Evolutionary conservation across 2,329 filamentous ascomycete genomes (phyloP).

Genomic region (Curvularia lunata): DNA sequence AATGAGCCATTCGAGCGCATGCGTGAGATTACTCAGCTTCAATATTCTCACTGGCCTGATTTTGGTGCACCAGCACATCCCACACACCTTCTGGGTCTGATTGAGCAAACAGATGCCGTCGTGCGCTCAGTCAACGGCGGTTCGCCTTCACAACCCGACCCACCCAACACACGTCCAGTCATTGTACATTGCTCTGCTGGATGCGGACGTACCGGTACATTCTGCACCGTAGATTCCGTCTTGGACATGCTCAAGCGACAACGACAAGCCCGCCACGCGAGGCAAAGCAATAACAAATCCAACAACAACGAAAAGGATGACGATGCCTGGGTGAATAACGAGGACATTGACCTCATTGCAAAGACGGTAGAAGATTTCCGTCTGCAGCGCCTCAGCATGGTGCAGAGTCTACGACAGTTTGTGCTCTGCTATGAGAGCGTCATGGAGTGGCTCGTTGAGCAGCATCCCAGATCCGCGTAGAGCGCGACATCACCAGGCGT

Average conservation of each 20-base stretch:
- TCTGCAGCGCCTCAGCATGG: conserved; percentile 89
- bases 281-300: conserved; percentile 30
- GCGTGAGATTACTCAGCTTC: conserved; percentile 90
- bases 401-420: conserved; percentile 90
- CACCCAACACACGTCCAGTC: conserved; percentile 67
- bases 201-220: conserved; percentile 93
- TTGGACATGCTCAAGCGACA: conserved; percentile 97
- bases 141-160: conserved; percentile 63
- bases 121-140: conserved; percentile 56
- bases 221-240: conserved; percentile 94
- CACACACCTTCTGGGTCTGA: conserved; percentile 80
- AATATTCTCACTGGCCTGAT: conserved; percentile 97
- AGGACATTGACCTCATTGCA: conserved; percentile 78
- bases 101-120: conserved; percentile 87
- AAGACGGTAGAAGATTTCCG: conserved; percentile 91
- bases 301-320: conserved; percentile 50
- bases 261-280: conserved; percentile 50
- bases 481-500: neutral
- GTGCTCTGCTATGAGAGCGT: conserved; percentile 97
- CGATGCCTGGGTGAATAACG: conserved; percentile 71
- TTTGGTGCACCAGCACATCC: conserved; percentile 93
- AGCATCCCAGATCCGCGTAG: conserved; percentile 47
- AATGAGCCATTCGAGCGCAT: conserved; percentile 81
- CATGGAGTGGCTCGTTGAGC: conserved; percentile 77
- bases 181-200: conserved; percentile 96